Conservation (phyloP, 2,329 filamentous ascomycete genomes). For the Cercospora nicotianae region DNA sequence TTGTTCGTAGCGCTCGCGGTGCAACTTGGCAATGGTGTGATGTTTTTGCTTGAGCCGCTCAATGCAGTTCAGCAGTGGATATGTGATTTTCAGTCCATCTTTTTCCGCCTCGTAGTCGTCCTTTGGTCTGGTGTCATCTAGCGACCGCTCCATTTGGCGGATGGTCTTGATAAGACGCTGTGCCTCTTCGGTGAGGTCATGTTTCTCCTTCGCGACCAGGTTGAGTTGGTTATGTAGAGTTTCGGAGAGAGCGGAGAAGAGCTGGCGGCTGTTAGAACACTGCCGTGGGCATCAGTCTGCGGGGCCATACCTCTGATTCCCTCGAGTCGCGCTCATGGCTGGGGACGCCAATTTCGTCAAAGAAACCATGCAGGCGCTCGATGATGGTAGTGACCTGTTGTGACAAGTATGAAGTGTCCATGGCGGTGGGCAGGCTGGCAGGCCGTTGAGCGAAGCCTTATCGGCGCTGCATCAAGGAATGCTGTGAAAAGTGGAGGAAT, state of each 20-base stretch:
- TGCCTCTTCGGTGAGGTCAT: slow-evolving; percentile 84
- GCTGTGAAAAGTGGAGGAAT: slow-evolving; percentile 1
- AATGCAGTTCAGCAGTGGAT: slow-evolving; percentile 78
- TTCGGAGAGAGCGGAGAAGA: slow-evolving; percentile 88
- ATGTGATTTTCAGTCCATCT: slow-evolving; percentile 74
- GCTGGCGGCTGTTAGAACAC: slow-evolving; percentile 50
- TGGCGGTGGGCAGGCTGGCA: slow-evolving; percentile 41
- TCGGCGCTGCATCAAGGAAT: slow-evolving; percentile 16
- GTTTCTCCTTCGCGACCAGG: slow-evolving; percentile 83
- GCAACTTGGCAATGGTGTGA: slow-evolving; percentile 72
- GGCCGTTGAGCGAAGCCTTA: slow-evolving; percentile 11
- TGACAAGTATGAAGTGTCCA: slow-evolving; percentile 90
- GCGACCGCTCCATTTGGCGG: slow-evolving; percentile 87
- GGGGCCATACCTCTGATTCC: slow-evolving; percentile 75
- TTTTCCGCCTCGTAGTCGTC: slow-evolving; percentile 65
- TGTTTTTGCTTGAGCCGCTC: slow-evolving; percentile 83
- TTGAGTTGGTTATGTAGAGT: slow-evolving; percentile 88
- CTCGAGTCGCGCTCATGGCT: slow-evolving; percentile 86
- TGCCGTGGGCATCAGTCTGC: slow-evolving; percentile 11
- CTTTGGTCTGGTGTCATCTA: slow-evolving; percentile 71
- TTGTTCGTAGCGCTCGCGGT: slow-evolving; percentile 91
- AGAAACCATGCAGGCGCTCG: slow-evolving; percentile 86
- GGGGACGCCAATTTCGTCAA: slow-evolving; percentile 96
- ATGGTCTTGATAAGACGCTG: slow-evolving; percentile 81
- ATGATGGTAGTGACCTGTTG: slow-evolving; percentile 96